Evolutionary conservation across 2,329 filamentous ascomycete genomes (phyloP), one percentile per base, ranked within the genome.

Genomic region (Fusarium coffeatum): DNA sequence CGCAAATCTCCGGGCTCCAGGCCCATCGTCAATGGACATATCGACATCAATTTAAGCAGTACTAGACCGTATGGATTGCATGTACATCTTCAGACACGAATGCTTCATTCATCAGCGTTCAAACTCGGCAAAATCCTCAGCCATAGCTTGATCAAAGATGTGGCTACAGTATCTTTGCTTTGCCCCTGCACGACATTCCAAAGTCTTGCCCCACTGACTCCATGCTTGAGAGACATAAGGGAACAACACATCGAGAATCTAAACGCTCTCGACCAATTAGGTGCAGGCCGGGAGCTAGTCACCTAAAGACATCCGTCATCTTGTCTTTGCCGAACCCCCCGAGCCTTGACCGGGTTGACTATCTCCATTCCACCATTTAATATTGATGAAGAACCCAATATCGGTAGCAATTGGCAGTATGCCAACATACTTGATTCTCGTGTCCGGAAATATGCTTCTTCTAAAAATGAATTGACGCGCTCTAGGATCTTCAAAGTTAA

Each of bases 171-270:
- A 48, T 66, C 61, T 71, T 67, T 60, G 61, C 62, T 63, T 58
- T 72, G 58, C 62, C 68, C 49, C 72, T 74, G 72, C 72, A 74
- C 71, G 68, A 74, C 72, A 74, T 74, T 74, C 61, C 69, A 64
- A 58, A 66, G 57, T 65, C 58, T 42, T 42, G 64, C 72, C 72
- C 72, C 72, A 74, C 72, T 55, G 18, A 56, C 70, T 73, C 68
- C 72, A 72, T 66, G 60, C 66, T 67, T 49, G 40, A 49, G 40
- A 58, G 55, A 53, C 49, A 65, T 59, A 60, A 53, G 66, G 58
- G 64, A 69, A 54, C 65, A 66, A 46, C 50, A 48, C 40, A 50
- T 71, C 59, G 59, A 70, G 55, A 64, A 66, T 68, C 61, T 60
- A 55, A 71, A 60, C 59, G 45, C 43, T 41, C 47, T 49, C 23